phyloP scores from a whole-genome alignment of 805 yeast species.

The Tetrapisispora fleetii region DNA sequence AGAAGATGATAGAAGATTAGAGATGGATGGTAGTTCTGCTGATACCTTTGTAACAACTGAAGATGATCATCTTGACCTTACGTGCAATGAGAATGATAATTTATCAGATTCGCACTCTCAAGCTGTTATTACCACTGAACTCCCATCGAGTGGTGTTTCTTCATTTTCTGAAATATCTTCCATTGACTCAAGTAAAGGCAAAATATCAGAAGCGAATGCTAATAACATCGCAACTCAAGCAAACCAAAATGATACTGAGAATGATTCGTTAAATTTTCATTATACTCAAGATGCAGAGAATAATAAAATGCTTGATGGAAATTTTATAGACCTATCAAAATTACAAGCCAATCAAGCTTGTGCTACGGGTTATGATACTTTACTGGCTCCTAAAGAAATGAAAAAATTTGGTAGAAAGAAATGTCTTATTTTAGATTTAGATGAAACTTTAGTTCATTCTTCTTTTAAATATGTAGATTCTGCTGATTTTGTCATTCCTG shows the following conservation, averaged over 20 bases:
- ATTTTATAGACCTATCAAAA: slow-evolving; percentile 47
- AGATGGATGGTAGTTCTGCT: slow-evolving; percentile 24
- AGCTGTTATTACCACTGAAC: not conserved
- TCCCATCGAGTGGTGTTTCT: slow-evolving; percentile 2
- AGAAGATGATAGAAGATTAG: slow-evolving; percentile 11
- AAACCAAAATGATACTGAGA: not conserved
- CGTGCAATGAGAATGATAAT: not conserved
- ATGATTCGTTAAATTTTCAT: not conserved
- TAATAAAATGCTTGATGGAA: slow-evolving; percentile 8
- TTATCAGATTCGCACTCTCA: not conserved
- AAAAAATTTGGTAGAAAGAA: slow-evolving; percentile 50
- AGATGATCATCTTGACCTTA: not conserved
- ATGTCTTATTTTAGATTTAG: slow-evolving; percentile 84
- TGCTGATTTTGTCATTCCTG: slow-evolving; percentile 96
- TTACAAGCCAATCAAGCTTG: slow-evolving; percentile 66
- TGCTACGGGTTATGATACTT: slow-evolving; percentile 54
- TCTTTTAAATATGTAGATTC: slow-evolving; percentile 84
- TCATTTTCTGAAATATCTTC: not conserved
- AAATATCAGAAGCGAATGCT: not conserved
- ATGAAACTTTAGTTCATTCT: slow-evolving; percentile 93
- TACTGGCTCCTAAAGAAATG: slow-evolving; percentile 42
- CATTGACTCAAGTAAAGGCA: not conserved
- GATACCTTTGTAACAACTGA: slow-evolving; percentile 6
- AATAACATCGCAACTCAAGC: not conserved
- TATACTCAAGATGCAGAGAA: not conserved